Evolutionary conservation across 2,329 filamentous ascomycete species (phyloP), one percentile per base, ranked within the genome.

Genomic region (Calonectria honghensis): DNA sequence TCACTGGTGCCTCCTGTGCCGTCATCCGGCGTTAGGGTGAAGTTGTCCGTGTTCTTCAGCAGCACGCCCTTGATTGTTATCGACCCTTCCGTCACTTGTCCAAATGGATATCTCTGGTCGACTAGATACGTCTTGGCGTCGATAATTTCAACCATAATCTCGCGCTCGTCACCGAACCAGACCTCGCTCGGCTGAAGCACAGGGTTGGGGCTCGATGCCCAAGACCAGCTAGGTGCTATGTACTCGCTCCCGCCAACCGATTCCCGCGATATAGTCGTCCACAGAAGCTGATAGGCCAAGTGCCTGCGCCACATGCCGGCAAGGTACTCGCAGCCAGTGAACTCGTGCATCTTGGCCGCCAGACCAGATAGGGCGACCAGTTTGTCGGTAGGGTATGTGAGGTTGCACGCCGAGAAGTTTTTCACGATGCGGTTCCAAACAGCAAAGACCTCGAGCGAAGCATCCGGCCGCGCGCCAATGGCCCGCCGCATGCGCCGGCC

Each of bases 221-320:
- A 67, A n/a, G 64, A 67, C 64, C 64, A 67, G 16, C 64, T 67
- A 0, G 64, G 64, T 32, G 64, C 64, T 3, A 51, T 39, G n/a
- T 67, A 67, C 6, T 63, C 24, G 24, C 27, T 27, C 7, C 24
- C 64, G 3, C 7, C 45, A 29, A 11, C 4, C 4, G 20, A 24
- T 39, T 51, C 64, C 13, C 48, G 45, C 2, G 64, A 32, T 3
- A n/a, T 2, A 5, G 48, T 51, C 3, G 31, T 67, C 64, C 64
- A 67, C 4, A 67, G 64, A 4, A 67, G 64, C 48, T 67, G 64
- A 51, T 67, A 67, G 20, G 64, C 41, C 24, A 67, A 29, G 24
- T 67, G 64, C 48, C 16, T 52, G 1, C 48, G 48, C 64, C 64
- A 67, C 45, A 67, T 13, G n/a, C 64, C 64, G 6, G 64, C 64